These are phyloP conservation scores for Poa annua DNA, from an alignment of 176 grass and related monocot genomes.

Conservation along the genomic window DNA sequence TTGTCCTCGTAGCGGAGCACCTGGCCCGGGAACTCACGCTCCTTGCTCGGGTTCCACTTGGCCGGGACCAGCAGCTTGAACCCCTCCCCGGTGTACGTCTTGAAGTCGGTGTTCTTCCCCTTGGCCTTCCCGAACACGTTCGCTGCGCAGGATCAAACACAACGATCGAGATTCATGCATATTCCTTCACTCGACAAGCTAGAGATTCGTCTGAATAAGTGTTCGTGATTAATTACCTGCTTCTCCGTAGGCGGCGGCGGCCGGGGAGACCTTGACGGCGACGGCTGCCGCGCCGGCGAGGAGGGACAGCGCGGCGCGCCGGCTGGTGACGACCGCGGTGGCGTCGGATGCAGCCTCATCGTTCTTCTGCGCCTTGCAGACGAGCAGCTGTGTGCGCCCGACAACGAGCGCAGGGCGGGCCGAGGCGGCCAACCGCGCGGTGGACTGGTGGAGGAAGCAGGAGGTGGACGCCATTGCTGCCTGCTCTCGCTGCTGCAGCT, in stretches of 20 bases:
- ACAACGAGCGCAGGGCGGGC: conserved; percentile 31
- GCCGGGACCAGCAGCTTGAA: conserved; percentile 87
- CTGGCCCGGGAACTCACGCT: conserved; percentile 87
- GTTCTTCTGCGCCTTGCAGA: conserved; percentile 78
- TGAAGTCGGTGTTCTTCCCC: conserved; percentile 68
- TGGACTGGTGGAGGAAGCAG: conserved; percentile 88
- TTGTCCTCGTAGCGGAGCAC: conserved; percentile 97
- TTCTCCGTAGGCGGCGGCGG: conserved; percentile 92
- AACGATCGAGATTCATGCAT: not conserved
- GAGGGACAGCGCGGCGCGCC: conserved; percentile 67
- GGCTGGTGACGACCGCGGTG: conserved; percentile 43
- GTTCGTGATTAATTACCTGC: conserved; percentile 50
- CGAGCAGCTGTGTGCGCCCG: conserved; percentile 52
- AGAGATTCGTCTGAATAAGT: not conserved
- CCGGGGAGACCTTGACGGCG: conserved; percentile 67
- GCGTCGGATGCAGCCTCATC: conserved; percentile 1
- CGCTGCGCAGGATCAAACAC: conserved; percentile 24
- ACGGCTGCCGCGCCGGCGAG: conserved; percentile 65
- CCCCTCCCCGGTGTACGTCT: conserved; percentile 68
- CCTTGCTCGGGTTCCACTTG: conserved; percentile 97
- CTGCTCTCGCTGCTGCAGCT: not conserved
- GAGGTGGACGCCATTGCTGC: conserved; percentile 80
- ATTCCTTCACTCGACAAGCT: not conserved
- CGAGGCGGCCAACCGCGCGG: conserved; percentile 44
- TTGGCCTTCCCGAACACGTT: conserved; percentile 93